Conservation (phyloP, 495 filamentous ascomycete species). For the Stereocaulon alpinum region DNA sequence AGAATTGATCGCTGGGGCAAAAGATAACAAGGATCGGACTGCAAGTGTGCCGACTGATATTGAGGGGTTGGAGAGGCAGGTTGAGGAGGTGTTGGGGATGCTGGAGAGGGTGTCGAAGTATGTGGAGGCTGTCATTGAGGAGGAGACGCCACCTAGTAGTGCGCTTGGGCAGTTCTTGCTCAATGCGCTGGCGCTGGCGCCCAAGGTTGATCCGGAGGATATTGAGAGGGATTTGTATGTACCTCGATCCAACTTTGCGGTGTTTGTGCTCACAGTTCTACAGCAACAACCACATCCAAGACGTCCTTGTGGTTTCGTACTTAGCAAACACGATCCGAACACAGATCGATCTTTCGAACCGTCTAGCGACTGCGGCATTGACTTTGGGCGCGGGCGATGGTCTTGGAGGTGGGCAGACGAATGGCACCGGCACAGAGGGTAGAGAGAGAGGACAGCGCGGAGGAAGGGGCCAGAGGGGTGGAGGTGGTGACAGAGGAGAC, state of each 20-base stretch:
- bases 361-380: constrained; percentile 75
- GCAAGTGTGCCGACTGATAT: constrained; percentile 71
- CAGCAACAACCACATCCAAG: constrained; percentile 99
- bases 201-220: constrained; percentile 80
- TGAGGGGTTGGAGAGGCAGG: constrained; percentile 68
- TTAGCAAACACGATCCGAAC: constrained; percentile 97
- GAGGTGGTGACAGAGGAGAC: neutral
- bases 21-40: constrained; percentile 63
- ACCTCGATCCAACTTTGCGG: too few relatives aligned
- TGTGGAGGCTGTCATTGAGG: constrained; percentile 70
- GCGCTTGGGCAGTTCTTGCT: constrained; percentile 91
- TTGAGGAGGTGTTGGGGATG: constrained; percentile 77
- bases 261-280: too few relatives aligned
- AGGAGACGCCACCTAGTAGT: constrained; percentile 59
- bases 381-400: constrained; percentile 48
- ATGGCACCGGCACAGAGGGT: constrained; percentile 27
- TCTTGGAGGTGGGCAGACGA: constrained; percentile 18
- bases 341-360: constrained; percentile 95
- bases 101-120: constrained; percentile 84
- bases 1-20: constrained; percentile 72
- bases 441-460: constrained; percentile 41
- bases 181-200: constrained; percentile 80
- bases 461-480: constrained; percentile 31
- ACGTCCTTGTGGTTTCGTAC: constrained; percentile 93
- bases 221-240: constrained; percentile 89